Conservation (phyloP, 2,329 filamentous ascomycete species). For the Fusarium floridanum region DNA sequence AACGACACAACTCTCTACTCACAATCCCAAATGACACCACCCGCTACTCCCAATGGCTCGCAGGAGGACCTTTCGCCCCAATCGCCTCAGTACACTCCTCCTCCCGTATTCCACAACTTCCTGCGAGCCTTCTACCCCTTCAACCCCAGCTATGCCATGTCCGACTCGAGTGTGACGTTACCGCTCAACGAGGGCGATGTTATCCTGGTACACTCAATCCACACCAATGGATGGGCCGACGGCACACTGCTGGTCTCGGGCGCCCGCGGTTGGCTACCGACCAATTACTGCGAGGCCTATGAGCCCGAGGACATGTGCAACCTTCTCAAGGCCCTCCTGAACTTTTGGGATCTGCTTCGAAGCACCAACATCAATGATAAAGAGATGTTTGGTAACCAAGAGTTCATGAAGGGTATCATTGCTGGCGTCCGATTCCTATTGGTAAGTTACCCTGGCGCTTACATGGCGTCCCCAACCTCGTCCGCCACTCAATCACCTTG, state of each 20-base stretch:
- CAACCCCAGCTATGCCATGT: slow-evolving; percentile 80
- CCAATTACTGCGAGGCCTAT: slow-evolving; percentile 97
- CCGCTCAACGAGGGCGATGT: slow-evolving; percentile 92
- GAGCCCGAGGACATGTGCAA: slow-evolving; percentile 89
- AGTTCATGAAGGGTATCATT: slow-evolving; percentile 94
- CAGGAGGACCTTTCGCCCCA: slow-evolving; percentile 67
- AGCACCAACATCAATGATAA: slow-evolving; percentile 81
- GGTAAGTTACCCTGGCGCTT: slow-evolving; percentile 66
- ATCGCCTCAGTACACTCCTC: slow-evolving; percentile 56
- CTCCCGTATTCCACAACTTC: slow-evolving; percentile 90
- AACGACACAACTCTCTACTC: slow-evolving; percentile 58
- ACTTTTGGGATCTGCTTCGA: slow-evolving; percentile 91
- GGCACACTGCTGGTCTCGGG: slow-evolving; percentile 90
- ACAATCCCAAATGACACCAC: slow-evolving; percentile 79
- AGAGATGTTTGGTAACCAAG: slow-evolving; percentile 87
- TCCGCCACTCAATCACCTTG: neutral
- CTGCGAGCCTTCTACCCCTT: slow-evolving; percentile 95
- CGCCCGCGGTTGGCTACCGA: slow-evolving; percentile 93
- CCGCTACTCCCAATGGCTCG: slow-evolving; percentile 78
- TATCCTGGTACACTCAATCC: slow-evolving; percentile 93
- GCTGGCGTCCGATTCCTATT: slow-evolving; percentile 91
- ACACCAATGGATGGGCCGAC: slow-evolving; percentile 98
- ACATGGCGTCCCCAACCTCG: neutral
- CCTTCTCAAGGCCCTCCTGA: slow-evolving; percentile 85
- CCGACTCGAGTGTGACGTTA: slow-evolving; percentile 89